phyloP scores from a whole-genome alignment of 1,284 basidiomycete species.

The Cystobasidium pallidum region DNA sequence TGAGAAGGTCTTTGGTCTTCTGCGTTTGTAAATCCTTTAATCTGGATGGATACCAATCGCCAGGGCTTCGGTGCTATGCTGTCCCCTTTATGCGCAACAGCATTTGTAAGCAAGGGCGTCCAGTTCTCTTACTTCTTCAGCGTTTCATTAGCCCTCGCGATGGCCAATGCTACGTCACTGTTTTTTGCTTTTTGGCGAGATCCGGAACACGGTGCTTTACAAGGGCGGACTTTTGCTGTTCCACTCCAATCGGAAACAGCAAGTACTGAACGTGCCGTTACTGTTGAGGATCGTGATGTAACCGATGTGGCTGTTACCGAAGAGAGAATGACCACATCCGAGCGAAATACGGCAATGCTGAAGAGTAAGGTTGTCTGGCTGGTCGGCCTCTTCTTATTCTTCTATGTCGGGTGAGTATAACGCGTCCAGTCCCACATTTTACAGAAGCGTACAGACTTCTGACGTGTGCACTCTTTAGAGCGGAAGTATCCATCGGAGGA shows the following conservation, averaged over 20 bases:
- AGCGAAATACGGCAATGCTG: constrained; percentile 34
- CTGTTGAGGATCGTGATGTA: not conserved
- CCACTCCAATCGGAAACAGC: constrained; percentile 10
- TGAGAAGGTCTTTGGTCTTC: too few species aligned
- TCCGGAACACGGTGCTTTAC: constrained; percentile 27
- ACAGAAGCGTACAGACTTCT: too few species aligned
- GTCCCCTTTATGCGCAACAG: constrained; percentile 40
- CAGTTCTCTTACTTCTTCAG: constrained; percentile 44
- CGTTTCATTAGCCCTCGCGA: constrained; percentile 29
- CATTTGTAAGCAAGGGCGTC: constrained; percentile 26
- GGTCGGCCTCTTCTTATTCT: constrained; percentile 36
- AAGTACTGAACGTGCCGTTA: not conserved
- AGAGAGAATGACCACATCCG: constrained; percentile 25
- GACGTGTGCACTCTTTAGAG: constrained; percentile 4
- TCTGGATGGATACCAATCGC: too few species aligned
- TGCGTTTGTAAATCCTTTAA: too few species aligned
- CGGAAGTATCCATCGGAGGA: constrained; percentile 44
- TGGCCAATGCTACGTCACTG: constrained; percentile 9
- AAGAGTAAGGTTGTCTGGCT: constrained; percentile 43
- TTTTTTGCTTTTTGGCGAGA: constrained; percentile 36
- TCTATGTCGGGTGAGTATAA: constrained; percentile 44
- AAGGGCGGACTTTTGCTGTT: constrained; percentile 10
- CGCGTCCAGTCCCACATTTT: too few species aligned
- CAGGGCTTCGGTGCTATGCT: constrained; percentile 39
- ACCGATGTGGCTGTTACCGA: not conserved